A percentile compares a stretch with the other conserved stretches of the same genome.
phyloP scores from a whole-genome alignment of 768 basidiomycete genomes.

The Lactarius deliciosus region DNA sequence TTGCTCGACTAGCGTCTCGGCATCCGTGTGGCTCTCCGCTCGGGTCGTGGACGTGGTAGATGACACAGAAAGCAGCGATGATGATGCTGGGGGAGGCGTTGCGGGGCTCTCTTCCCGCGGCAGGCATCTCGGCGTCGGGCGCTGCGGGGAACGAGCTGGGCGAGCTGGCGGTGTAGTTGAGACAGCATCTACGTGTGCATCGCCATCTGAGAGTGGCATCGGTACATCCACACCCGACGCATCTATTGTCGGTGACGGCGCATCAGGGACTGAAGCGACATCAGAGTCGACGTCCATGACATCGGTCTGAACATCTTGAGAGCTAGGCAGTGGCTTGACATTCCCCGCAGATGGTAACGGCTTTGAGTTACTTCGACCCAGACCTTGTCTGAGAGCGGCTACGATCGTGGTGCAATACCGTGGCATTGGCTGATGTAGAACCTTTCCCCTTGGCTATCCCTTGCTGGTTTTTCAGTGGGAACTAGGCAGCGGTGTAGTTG shows the following conservation, averaged over 20 bases:
- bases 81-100: constrained; percentile 26
- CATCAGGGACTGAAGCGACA: not conserved
- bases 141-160: constrained; percentile 1
- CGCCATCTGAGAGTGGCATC: not conserved
- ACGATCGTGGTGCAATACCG: not conserved
- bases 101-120: constrained; percentile 2
- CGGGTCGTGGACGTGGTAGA: constrained; percentile 26
- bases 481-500: not conserved
- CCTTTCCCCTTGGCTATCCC: constrained; percentile 2
- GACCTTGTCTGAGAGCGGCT: constrained; percentile 10
- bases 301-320: not conserved
- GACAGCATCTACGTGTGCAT: not conserved
- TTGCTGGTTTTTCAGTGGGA: constrained; percentile 5
- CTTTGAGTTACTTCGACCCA: constrained; percentile 6
- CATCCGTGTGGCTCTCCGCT: constrained; percentile 19
- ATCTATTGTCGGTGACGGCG: not conserved
- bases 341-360: constrained; percentile 3
- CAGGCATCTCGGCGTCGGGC: not conserved
- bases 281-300: constrained; percentile 20
- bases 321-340: not conserved
- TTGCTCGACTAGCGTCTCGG: constrained; percentile 32
- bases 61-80: constrained; percentile 24
- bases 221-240: not conserved
- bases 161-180: not conserved
- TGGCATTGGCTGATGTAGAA: not conserved